These are phyloP conservation scores for Pyrus hybrid DNA, from an alignment of 331 rosid species.

Conservation along the genomic window DNA sequence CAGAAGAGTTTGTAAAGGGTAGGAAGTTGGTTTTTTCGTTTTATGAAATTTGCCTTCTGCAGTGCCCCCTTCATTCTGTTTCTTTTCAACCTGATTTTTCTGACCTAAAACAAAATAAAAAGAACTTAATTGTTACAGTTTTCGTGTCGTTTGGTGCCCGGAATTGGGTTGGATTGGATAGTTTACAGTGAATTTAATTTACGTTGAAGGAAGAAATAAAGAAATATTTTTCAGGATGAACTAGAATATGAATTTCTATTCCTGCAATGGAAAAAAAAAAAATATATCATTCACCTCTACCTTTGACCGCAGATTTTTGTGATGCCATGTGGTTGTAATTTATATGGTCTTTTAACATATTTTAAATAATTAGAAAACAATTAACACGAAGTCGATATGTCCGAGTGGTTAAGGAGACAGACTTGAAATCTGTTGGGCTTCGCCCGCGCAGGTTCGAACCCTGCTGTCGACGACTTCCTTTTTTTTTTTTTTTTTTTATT, in stretches of 20 bases:
- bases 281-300: background rate
- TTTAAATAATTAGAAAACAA: no score
- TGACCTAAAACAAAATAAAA: background rate
- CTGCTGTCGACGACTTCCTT: constrained; percentile 98
- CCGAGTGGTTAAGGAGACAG: constrained; percentile 76
- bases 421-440: constrained; percentile 99
- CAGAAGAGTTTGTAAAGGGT: constrained; percentile 2
- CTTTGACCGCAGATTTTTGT: no score
- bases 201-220: background rate
- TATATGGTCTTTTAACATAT: no score
- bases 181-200: no score
- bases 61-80: background rate
- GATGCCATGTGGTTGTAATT: no score
- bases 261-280: background rate
- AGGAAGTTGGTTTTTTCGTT: background rate
- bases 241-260: background rate
- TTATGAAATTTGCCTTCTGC: background rate
- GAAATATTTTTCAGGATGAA: background rate
- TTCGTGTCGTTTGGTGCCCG: background rate
- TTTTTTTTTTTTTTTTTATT: no score
- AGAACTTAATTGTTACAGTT: background rate
- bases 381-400: constrained; percentile 33
- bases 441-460: constrained; percentile 99
- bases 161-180: background rate
- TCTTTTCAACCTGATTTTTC: background rate